Percentiles rank a stretch among this genome's conserved stretches.
These are phyloP conservation scores for Saccharomyces hybrid DNA, from an alignment of 1,139 yeast genomes.

Conservation along the genomic window DNA sequence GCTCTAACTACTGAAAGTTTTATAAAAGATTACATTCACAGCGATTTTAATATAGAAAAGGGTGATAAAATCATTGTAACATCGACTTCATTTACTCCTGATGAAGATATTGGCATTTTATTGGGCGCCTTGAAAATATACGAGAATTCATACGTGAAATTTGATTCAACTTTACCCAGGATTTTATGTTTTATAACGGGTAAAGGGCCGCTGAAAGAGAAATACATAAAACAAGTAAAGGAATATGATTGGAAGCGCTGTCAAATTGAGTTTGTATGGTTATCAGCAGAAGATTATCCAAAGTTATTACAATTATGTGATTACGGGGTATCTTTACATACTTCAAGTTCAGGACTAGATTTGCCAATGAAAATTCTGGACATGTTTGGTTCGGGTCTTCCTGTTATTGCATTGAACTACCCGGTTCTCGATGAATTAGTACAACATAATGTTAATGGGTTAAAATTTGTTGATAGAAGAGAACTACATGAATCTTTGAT, in stretches of 20 bases:
- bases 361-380: constrained; percentile 97
- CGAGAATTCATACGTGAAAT: constrained; percentile 35
- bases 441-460: constrained; percentile 39
- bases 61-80: constrained; percentile 62
- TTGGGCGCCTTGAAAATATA: constrained; percentile 60
- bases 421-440: constrained; percentile 65
- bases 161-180: constrained; percentile 36
- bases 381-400: constrained; percentile 93
- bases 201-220: constrained; percentile 71
- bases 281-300: constrained; percentile 75
- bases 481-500: constrained; percentile 47
- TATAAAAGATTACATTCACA: constrained; percentile 31
- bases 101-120: constrained; percentile 73
- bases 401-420: constrained; percentile 72
- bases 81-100: constrained; percentile 92
- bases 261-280: constrained; percentile 62
- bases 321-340: constrained; percentile 81
- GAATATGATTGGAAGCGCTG: constrained; percentile 42
- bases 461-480: constrained; percentile 36
- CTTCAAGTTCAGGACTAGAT: constrained; percentile 88
- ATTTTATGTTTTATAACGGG: constrained; percentile 78
- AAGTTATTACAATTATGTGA: constrained; percentile 67
- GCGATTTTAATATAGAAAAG: constrained; percentile 30
- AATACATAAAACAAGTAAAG: constrained; percentile 41
- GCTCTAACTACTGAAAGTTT: constrained; percentile 32